Percentiles rank a stretch among this genome's conserved stretches.
These are phyloP conservation scores for Hsuehochloa calcarea DNA, from an alignment of 176 grass and related monocot genomes.

Conservation along the genomic window DNA sequence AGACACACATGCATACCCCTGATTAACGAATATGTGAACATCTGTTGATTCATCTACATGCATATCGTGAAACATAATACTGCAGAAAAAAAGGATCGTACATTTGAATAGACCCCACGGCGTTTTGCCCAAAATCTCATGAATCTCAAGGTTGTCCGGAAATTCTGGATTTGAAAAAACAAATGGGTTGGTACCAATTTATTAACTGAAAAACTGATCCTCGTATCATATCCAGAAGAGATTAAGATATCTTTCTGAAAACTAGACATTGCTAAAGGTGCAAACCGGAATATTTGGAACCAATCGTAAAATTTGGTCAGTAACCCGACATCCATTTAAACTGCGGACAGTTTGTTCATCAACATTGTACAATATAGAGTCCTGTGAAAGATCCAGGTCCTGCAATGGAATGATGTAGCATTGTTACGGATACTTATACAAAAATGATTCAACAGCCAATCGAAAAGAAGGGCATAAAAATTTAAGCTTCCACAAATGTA, in stretches of 20 bases:
- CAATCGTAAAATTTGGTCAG: slow-evolving; percentile 81
- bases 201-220: not conserved
- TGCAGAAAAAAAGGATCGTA: slow-evolving; percentile 33
- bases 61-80: slow-evolving; percentile 16
- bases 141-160: slow-evolving; percentile 88
- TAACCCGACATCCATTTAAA: slow-evolving; percentile 90
- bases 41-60: not conserved
- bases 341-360: slow-evolving; percentile 90
- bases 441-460: not conserved
- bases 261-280: slow-evolving; percentile 19
- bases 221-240: not conserved
- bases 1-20: not conserved
- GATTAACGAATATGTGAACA: not conserved
- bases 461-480: not conserved
- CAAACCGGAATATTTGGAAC: slow-evolving; percentile 80
- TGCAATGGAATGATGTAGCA: slow-evolving; percentile 35
- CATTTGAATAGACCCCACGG: slow-evolving; percentile 92
- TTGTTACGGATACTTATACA: not conserved
- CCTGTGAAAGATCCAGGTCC: slow-evolving; percentile 89
- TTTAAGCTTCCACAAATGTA: not conserved
- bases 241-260: slow-evolving; percentile 6
- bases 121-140: slow-evolving; percentile 87
- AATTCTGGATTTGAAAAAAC: slow-evolving; percentile 61
- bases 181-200: not conserved
- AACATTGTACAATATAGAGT: slow-evolving; percentile 81